Base-by-base conservation (phyloP, 176 grass and related monocot species). In the Zoysia pacifica region DNA sequence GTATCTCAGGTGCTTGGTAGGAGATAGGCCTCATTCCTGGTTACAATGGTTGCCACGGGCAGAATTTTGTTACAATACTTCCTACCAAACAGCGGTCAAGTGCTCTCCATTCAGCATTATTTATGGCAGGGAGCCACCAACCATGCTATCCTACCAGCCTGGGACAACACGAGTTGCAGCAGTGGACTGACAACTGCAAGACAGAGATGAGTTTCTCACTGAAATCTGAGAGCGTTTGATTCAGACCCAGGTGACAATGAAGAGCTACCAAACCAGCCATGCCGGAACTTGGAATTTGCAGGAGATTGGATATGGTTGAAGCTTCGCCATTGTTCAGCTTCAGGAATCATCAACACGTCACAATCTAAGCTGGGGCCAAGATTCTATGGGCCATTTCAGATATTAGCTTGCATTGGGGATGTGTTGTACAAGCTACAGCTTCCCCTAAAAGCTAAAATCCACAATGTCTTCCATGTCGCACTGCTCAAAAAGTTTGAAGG, bases 331-430 rank as follows among this genome's bases (percentile, higher is more conserved):
- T 1, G 51, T 0, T 3, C 51, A 1, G 51, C 51, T 0, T 4
- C 14, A 1, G 51, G 51, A 0, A 16, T 54, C 2, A 54, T 3
- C 3, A 0, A 3, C 1, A 0, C 0, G 4, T 3, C 13, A 16
- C 13, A 3, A 5, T 15, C 51, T 5, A 54, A 54, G 4, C 14
- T 54, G 0, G 14, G 13, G 1, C 51, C 51, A 5, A 4, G 14
- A 4, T 54, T 16, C 51, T 54, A 16, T 16, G 51, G 51, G 1
- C 14, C 51, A 1, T 15, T 4, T 5, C 13, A 16, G 51, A 5
- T 54, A 4, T 1, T 5, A 4, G 10, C 11, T 12, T 5, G 51
- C 1, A 15, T 54, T 16, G 51, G 51, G 1, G 2, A 0, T 1
- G 51, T 54, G 2, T 14, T 14, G 3, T 54, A 54, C 14, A 14